Percentiles rank a stretch among this genome's conserved stretches.
phyloP scores from a whole-genome alignment of 768 basidiomycete species.

The Dentipellis fragilis region DNA sequence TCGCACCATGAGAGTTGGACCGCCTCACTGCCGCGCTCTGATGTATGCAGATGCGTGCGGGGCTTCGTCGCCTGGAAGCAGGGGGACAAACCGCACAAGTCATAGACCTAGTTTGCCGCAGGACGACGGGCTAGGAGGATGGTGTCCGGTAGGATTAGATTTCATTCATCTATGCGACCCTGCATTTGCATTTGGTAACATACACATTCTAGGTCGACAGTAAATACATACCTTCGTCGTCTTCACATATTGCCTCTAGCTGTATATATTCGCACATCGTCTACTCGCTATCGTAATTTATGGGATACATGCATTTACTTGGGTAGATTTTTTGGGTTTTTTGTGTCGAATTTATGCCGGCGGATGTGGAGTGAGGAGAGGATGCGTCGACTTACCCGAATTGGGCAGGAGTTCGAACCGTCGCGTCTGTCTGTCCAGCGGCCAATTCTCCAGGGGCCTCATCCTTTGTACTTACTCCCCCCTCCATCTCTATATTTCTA shows the following conservation, averaged over 20 bases:
- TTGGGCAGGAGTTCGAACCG: not conserved
- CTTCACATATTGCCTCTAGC: too few relatives aligned
- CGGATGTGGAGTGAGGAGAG: not conserved
- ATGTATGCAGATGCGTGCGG: conserved; percentile 10
- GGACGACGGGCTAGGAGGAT: not conserved
- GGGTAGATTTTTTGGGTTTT: not conserved
- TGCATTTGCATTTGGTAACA: too few relatives aligned
- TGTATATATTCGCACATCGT: not conserved
- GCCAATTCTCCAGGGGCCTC: not conserved
- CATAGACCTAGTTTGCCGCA: not conserved
- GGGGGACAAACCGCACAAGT: not conserved
- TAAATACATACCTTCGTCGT: too few relatives aligned
- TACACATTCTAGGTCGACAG: too few relatives aligned
- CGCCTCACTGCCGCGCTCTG: not conserved
- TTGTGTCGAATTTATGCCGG: not conserved
- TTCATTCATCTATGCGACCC: not conserved
- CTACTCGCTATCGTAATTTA: not conserved
- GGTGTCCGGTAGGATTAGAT: not conserved
- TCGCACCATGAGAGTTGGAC: not conserved
- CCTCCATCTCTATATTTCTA: not conserved
- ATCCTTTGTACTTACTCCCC: not conserved
- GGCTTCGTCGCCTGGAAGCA: conserved; percentile 14
- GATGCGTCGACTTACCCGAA: not conserved
- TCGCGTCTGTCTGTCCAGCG: not conserved
- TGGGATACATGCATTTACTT: not conserved